Conservation (phyloP, 768 basidiomycete species). For the Suillus hirtellus region DNA sequence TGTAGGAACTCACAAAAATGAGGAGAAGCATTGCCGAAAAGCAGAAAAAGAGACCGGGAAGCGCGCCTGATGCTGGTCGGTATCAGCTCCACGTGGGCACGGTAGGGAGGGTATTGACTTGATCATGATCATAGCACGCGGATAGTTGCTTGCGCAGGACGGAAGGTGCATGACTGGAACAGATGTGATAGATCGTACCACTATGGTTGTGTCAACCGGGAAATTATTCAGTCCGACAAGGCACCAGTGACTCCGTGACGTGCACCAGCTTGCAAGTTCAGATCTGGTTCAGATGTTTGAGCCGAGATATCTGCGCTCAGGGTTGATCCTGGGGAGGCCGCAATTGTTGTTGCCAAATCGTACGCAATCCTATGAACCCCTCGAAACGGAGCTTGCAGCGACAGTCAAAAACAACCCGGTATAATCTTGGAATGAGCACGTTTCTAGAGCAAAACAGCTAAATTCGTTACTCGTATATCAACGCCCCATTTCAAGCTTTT, state of each 20-base stretch:
- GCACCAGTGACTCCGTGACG: neutral
- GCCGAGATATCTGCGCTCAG: neutral
- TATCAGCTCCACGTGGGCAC: neutral
- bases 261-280: constrained; percentile 2
- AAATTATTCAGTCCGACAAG: neutral
- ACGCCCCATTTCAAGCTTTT: neutral
- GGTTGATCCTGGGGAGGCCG: neutral
- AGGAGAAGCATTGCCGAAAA: no score
- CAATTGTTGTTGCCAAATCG: neutral
- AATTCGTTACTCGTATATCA: neutral
- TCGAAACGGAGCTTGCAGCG: neutral
- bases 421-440: neutral
- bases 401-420: neutral
- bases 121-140: neutral
- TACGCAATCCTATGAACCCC: neutral
- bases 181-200: neutral
- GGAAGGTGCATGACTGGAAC: neutral
- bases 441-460: neutral
- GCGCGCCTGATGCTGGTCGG: no score
- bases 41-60: no score
- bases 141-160: neutral
- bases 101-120: neutral
- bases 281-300: neutral
- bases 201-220: neutral
- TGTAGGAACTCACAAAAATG: no score